Percentiles rank a stretch among this genome's conserved stretches.
These are phyloP conservation scores for Dactylella cylindrospora DNA, from an alignment of 2,329 filamentous ascomycete genomes.

Conservation along the genomic window DNA sequence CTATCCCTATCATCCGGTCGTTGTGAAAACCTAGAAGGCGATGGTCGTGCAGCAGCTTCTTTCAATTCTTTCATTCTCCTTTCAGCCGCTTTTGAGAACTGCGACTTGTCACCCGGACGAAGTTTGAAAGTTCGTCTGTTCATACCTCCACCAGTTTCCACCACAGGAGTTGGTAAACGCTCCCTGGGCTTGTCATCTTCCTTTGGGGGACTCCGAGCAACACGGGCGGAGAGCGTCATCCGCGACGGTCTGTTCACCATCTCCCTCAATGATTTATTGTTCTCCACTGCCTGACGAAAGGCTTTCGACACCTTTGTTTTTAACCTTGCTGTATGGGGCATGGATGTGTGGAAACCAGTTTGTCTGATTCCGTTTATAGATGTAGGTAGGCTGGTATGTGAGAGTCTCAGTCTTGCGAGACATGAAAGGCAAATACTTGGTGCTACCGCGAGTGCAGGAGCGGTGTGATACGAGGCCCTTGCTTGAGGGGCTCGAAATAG, in stretches of 20 bases:
- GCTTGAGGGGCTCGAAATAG: constrained; percentile 3
- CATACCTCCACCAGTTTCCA: constrained; percentile 37
- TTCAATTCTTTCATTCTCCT: constrained; percentile 7
- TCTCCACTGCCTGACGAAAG: constrained; percentile 4
- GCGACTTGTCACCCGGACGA: constrained; percentile 18
- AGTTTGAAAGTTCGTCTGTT: constrained; percentile 30
- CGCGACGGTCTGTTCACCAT: constrained; percentile 55
- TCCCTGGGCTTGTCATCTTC: constrained; percentile 53
- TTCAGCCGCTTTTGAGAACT: constrained; percentile 22
- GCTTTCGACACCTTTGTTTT: background rate
- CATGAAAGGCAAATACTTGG: constrained; percentile 31
- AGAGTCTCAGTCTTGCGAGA: constrained; percentile 21
- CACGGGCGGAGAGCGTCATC: constrained; percentile 62
- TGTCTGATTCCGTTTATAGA: no score
- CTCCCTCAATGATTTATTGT: background rate
- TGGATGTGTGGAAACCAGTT: no score
- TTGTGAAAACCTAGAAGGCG: constrained; percentile 31
- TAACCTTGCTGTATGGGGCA: background rate
- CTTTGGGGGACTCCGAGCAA: constrained; percentile 53
- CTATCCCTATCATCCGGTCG: background rate
- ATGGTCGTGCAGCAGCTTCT: constrained; percentile 15
- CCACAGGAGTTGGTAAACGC: constrained; percentile 55
- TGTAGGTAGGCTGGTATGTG: constrained; percentile 6
- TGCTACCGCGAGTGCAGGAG: constrained; percentile 7
- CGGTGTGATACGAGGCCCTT: constrained; percentile 10